Conservation (phyloP, 202 grass and related monocot species). For the Alloteropsis angusta region DNA sequence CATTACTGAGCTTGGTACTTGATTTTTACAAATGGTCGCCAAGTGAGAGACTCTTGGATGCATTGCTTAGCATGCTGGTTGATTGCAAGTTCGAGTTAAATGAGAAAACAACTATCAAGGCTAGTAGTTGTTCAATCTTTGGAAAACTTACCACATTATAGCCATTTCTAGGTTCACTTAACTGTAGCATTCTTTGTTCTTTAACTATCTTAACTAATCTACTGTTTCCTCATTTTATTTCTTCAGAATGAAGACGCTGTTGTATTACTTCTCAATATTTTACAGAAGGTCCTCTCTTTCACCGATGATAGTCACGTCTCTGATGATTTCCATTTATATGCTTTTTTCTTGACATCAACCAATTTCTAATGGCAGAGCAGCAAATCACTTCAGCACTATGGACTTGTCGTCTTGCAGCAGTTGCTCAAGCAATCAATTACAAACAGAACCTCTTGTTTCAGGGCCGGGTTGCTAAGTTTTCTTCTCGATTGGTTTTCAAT, state of each 20-base stretch:
- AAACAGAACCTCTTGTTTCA: constrained; percentile 91
- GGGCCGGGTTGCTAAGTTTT: constrained; percentile 71
- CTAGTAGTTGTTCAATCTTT: constrained; percentile 19
- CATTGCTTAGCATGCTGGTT: constrained; percentile 87
- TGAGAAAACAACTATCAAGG: constrained; percentile 84
- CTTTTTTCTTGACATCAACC: neutral
- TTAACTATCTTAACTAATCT: constrained; percentile 20
- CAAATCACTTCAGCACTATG: constrained; percentile 70
- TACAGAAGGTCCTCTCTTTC: constrained; percentile 48
- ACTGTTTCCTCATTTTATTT: neutral
- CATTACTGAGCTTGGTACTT: constrained; percentile 78
- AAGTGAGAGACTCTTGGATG: constrained; percentile 60
- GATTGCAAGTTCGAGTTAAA: constrained; percentile 74
- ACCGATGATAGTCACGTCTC: neutral
- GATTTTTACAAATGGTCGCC: constrained; percentile 91
- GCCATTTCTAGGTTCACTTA: neutral
- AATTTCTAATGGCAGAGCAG: constrained; percentile 76
- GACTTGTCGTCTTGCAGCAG: constrained; percentile 68
- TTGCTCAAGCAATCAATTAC: constrained; percentile 80
- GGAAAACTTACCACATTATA: neutral
- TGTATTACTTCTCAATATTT: constrained; percentile 53
- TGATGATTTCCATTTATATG: neutral
- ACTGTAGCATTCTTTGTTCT: neutral
- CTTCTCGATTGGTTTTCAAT: constrained; percentile 97
- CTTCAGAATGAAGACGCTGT: constrained; percentile 75